Evolutionary conservation across 2,329 filamentous ascomycete genomes (phyloP).

Genomic region (Colletotrichum salicis): DNA sequence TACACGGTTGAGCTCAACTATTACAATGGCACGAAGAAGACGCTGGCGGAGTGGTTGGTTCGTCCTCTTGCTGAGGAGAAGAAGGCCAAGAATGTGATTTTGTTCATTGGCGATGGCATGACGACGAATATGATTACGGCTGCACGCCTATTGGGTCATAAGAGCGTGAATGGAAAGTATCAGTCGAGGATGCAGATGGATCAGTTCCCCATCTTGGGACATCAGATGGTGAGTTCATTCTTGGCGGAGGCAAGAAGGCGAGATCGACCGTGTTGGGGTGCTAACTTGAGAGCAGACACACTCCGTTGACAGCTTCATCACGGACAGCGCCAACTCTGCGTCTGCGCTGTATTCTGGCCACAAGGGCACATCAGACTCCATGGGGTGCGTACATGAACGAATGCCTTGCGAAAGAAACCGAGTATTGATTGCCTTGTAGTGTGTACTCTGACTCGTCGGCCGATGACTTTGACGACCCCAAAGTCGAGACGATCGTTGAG

Average conservation of each 20-base stretch:
- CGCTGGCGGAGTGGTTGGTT: slow-evolving; percentile 80
- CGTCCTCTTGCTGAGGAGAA: slow-evolving; percentile 75
- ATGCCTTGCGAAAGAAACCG: no score
- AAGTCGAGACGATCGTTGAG: slow-evolving; percentile 87
- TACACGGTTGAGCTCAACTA: slow-evolving; percentile 82
- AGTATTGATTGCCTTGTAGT: slow-evolving; percentile 42
- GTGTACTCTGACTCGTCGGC: slow-evolving; percentile 82
- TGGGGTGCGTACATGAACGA: slow-evolving; percentile 62
- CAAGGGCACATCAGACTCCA: slow-evolving; percentile 84
- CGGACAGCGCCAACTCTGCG: slow-evolving; percentile 86
- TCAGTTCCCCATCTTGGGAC: slow-evolving; percentile 83
- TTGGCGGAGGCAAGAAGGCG: slow-evolving; percentile 55
- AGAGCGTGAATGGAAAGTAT: slow-evolving; percentile 86
- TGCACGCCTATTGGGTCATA: slow-evolving; percentile 82
- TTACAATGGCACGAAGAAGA: slow-evolving; percentile 73
- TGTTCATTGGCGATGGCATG: slow-evolving; percentile 81
- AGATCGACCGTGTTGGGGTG: not conserved
- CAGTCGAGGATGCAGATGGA: slow-evolving; percentile 80
- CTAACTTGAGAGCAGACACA: slow-evolving; percentile 64
- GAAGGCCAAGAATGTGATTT: slow-evolving; percentile 84
- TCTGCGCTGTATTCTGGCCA: slow-evolving; percentile 84
- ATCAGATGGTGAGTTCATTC: slow-evolving; percentile 70
- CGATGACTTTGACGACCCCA: slow-evolving; percentile 82
- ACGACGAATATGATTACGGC: slow-evolving; percentile 82
- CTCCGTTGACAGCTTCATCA: slow-evolving; percentile 86